phyloP scores from a whole-genome alignment of 2,329 filamentous ascomycete genomes.

The Metarhizium brunneum region DNA sequence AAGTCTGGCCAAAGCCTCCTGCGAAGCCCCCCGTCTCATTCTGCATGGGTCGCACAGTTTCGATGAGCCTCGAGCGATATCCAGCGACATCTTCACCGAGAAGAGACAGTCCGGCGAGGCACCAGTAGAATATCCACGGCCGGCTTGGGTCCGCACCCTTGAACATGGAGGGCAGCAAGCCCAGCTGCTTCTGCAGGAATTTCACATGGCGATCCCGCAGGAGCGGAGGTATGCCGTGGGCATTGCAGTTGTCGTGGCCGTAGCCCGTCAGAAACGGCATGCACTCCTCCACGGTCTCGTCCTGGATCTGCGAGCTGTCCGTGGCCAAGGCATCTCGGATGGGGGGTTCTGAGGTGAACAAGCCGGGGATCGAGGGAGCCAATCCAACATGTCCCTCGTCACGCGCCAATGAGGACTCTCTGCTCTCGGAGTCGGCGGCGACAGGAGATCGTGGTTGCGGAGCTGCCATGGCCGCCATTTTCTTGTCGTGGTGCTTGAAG shows the following conservation, averaged over 20 bases:
- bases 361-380: slow-evolving; percentile 32
- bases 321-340: slow-evolving; percentile 61
- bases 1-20: slow-evolving; percentile 83
- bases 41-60: slow-evolving; percentile 73
- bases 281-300: slow-evolving; percentile 58
- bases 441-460: background rate
- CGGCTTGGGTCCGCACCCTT: slow-evolving; percentile 74
- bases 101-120: slow-evolving; percentile 62
- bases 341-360: slow-evolving; percentile 49
- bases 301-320: slow-evolving; percentile 57
- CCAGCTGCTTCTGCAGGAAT: slow-evolving; percentile 52
- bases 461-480: slow-evolving; percentile 5
- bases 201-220: slow-evolving; percentile 50
- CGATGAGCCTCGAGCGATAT: slow-evolving; percentile 60
- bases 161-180: slow-evolving; percentile 58
- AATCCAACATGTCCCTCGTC: slow-evolving; percentile 3
- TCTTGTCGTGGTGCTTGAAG: slow-evolving; percentile 6
- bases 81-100: slow-evolving; percentile 64
- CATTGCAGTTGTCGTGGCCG: slow-evolving; percentile 50
- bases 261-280: slow-evolving; percentile 56
- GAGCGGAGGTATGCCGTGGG: slow-evolving; percentile 65
- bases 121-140: slow-evolving; percentile 96
- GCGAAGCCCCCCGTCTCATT: slow-evolving; percentile 80
- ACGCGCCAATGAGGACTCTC: background rate
- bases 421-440: background rate